These are phyloP conservation scores for Gossypium schwendimanii DNA, from an alignment of 441 rosid genomes.

Conservation along the genomic window DNA sequence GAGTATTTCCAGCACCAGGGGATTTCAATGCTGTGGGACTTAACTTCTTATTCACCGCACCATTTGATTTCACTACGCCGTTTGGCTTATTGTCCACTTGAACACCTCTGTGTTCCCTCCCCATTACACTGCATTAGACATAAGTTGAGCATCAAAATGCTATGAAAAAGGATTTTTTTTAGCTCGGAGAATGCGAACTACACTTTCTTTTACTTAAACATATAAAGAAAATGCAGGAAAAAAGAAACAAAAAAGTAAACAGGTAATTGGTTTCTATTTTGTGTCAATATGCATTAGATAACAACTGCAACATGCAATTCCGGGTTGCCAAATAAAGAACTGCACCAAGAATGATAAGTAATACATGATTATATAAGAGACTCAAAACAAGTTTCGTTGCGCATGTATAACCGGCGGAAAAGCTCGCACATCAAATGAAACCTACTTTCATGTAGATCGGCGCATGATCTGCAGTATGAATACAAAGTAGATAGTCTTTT, in stretches of 20 bases:
- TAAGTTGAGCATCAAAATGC: constrained; percentile 10
- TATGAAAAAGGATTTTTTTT: neutral
- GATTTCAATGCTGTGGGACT: constrained; percentile 29
- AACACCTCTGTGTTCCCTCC: constrained; percentile 51
- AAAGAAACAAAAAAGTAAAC: neutral
- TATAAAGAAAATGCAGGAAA: no score
- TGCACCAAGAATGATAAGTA: neutral
- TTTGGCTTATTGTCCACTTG: constrained; percentile 55
- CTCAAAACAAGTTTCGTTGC: neutral
- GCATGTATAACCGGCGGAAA: neutral
- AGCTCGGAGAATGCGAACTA: neutral
- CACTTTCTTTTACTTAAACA: no score
- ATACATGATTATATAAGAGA: neutral
- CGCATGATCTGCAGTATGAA: neutral
- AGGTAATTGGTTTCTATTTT: neutral
- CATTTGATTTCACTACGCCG: constrained; percentile 30
- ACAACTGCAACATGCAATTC: neutral
- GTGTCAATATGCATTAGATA: neutral
- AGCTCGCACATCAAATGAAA: neutral
- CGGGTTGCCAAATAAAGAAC: neutral
- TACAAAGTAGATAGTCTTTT: neutral
- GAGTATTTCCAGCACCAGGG: constrained; percentile 47
- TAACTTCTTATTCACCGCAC: constrained; percentile 25
- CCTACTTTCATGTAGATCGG: neutral
- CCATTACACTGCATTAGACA: constrained; percentile 61